Conservation (phyloP, 225 moss, liverwort and hornwort genomes). For the Physcomitrellopsis africana region DNA sequence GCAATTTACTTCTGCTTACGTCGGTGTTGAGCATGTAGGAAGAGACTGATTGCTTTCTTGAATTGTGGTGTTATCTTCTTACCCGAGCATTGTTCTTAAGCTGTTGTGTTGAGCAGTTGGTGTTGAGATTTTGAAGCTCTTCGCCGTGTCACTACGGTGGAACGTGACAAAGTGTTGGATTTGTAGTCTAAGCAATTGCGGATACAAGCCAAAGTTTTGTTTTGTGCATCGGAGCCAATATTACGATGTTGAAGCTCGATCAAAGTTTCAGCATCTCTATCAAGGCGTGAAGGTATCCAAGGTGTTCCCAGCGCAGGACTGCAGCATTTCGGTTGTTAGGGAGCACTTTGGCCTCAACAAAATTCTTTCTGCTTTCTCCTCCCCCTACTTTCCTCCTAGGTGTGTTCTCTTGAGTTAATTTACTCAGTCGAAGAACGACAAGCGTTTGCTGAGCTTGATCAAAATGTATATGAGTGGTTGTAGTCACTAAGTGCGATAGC, state of each 20-base stretch:
- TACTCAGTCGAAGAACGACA: conserved; percentile 5
- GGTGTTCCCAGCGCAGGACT: conserved; percentile 5
- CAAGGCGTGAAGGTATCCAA: conserved; percentile 20
- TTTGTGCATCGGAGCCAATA: conserved; percentile 9
- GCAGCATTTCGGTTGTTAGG: conserved; percentile 11
- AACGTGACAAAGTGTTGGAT: conserved; percentile 18
- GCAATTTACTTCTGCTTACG: background rate
- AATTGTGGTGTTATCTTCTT: background rate
- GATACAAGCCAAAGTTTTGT: background rate
- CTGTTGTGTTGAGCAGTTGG: background rate
- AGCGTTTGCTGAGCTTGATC: conserved; percentile 4
- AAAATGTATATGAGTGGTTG: conserved; percentile 14
- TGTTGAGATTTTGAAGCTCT: conserved; percentile 22
- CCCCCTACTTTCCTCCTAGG: background rate
- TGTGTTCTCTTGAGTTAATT: background rate
- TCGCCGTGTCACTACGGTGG: conserved; percentile 9
- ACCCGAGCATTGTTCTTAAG: conserved; percentile 12
- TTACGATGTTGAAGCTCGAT: conserved; percentile 14
- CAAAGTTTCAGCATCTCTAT: conserved; percentile 8
- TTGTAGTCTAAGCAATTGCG: background rate
- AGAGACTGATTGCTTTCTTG: conserved; percentile 15
- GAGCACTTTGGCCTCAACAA: conserved; percentile 15
- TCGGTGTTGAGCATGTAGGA: background rate
- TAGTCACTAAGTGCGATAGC: background rate
- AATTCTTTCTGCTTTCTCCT: conserved; percentile 11